Conservation (phyloP, 495 filamentous ascomycete species). For the Lepidopterella palustris region DNA sequence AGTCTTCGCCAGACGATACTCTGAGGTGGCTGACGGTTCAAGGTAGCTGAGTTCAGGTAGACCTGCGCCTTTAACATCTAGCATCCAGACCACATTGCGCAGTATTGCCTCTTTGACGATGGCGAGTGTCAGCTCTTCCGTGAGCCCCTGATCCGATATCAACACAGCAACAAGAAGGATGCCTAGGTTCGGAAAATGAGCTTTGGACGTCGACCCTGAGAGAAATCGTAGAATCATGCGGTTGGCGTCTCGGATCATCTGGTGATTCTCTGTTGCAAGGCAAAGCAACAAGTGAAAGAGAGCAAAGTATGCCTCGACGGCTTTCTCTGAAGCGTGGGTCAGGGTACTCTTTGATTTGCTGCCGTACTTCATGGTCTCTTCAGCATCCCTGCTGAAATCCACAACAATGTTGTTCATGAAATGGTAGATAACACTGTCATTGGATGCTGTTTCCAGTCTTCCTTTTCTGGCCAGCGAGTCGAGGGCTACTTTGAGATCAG, state of each 20-base stretch:
- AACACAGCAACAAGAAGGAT: conserved; percentile 44
- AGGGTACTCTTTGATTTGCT: conserved; percentile 35
- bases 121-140: conserved; percentile 36
- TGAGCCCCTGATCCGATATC: conserved; percentile 42
- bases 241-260: conserved; percentile 24
- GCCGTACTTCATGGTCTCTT: not conserved
- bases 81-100: conserved; percentile 49
- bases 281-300: conserved; percentile 49
- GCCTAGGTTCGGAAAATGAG: conserved; percentile 44
- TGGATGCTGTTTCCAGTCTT: conserved; percentile 2
- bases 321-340: conserved; percentile 46
- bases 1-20: conserved; percentile 45
- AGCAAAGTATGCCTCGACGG: conserved; percentile 49
- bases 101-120: conserved; percentile 46
- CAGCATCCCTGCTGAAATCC: conserved; percentile 38
- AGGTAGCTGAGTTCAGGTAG: conserved; percentile 44
- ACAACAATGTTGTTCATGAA: conserved; percentile 51
- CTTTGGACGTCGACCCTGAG: conserved; percentile 38
- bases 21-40: conserved; percentile 37
- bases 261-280: conserved; percentile 22
- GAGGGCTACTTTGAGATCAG: conserved; percentile 24
- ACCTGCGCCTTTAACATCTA: conserved; percentile 38
- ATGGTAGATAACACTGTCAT: conserved; percentile 39
- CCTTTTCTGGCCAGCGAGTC: conserved; percentile 17
- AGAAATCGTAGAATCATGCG: conserved; percentile 35